A percentile compares a stretch with the other conserved stretches of the same genome.
phyloP scores from a whole-genome alignment of 202 grass and related monocot genomes.

The Sporobolus alterniflorus region DNA sequence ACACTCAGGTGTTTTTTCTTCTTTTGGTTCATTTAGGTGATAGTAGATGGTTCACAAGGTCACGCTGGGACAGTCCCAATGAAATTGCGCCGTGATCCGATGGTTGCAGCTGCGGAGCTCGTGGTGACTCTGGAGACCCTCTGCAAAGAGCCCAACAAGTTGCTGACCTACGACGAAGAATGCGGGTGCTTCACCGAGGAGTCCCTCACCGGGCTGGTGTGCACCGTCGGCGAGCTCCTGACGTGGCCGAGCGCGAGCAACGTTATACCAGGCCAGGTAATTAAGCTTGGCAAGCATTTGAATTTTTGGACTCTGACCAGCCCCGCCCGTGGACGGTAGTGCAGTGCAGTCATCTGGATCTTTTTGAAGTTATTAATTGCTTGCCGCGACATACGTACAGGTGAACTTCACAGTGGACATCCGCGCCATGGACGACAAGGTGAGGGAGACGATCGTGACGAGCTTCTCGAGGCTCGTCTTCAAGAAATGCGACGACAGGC shows the following conservation, averaged over 20 bases:
- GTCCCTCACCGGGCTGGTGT: slow-evolving; percentile 82
- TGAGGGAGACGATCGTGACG: slow-evolving; percentile 64
- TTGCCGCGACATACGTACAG: slow-evolving; percentile 14
- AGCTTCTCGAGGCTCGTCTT: slow-evolving; percentile 80
- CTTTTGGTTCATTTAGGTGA: too few species aligned
- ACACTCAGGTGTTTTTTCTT: too few species aligned
- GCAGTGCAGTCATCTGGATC: neutral
- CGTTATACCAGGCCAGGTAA: slow-evolving; percentile 95
- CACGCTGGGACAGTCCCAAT: slow-evolving; percentile 96
- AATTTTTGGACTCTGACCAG: too few species aligned
- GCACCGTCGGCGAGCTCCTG: slow-evolving; percentile 88
- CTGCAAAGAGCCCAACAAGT: slow-evolving; percentile 75
- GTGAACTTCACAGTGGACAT: slow-evolving; percentile 99
- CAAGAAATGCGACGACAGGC: slow-evolving; percentile 63
- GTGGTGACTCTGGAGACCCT: slow-evolving; percentile 87
- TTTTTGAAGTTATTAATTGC: too few species aligned
- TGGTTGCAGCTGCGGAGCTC: slow-evolving; percentile 92
- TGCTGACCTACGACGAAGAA: slow-evolving; percentile 63
- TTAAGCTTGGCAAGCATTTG: neutral
- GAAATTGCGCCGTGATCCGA: slow-evolving; percentile 93
- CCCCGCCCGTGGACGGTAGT: neutral
- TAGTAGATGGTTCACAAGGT: slow-evolving; percentile 84
- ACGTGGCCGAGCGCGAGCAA: slow-evolving; percentile 96
- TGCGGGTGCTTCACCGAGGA: slow-evolving; percentile 63
- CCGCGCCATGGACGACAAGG: slow-evolving; percentile 75